A percentile compares a stretch with the other conserved stretches of the same genome.
phyloP scores from a whole-genome alignment of 2,329 filamentous ascomycete species.

The Nigrospora oryzae region DNA sequence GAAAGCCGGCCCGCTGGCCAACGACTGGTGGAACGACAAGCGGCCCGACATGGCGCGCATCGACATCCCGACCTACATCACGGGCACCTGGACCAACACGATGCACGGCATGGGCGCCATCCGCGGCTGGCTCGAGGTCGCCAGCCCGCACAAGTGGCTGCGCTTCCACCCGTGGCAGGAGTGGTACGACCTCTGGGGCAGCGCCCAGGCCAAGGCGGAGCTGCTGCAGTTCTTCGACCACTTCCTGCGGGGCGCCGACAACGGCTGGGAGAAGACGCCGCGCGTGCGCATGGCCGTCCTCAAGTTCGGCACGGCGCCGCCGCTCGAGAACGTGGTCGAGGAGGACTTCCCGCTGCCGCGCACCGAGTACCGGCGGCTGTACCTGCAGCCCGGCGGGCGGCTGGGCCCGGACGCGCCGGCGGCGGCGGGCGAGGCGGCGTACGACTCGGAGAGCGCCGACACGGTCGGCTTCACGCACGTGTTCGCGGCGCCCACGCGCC shows the following conservation, averaged over 20 bases:
- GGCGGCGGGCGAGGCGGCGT: slow-evolving; percentile 8
- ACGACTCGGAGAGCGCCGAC: slow-evolving; percentile 17
- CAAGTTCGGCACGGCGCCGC: slow-evolving; percentile 17
- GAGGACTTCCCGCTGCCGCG: slow-evolving; percentile 6
- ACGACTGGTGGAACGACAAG: slow-evolving; percentile 10
- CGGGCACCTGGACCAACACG: slow-evolving; percentile 7
- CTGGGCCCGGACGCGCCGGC: slow-evolving; percentile 2
- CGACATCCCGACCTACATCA: slow-evolving; percentile 8
- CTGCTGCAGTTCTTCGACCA: slow-evolving; percentile 31
- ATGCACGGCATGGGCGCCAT: slow-evolving; percentile 8
- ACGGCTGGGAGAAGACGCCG: slow-evolving; percentile 35
- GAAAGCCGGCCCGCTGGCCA: slow-evolving; percentile 4
- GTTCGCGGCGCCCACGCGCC: slow-evolving; percentile 23
- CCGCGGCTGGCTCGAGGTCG: slow-evolving; percentile 23
- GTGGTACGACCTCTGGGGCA: slow-evolving; percentile 32
- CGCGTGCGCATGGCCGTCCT: slow-evolving; percentile 28
- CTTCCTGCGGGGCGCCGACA: slow-evolving; percentile 29
- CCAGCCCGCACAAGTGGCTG: slow-evolving; percentile 28
- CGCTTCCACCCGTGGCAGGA: slow-evolving; percentile 27
- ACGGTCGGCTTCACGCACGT: slow-evolving; percentile 21
- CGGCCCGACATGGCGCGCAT: slow-evolving; percentile 8
- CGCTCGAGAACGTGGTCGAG: slow-evolving; percentile 16
- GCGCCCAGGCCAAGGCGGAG: slow-evolving; percentile 20
- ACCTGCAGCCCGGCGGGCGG: slow-evolving; percentile 2
- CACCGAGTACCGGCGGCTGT: slow-evolving; percentile 7